Evolutionary conservation across 164 flowering plant species (phyloP), one percentile per base, ranked within the genome.

Genomic region (Berberis thunbergii): DNA sequence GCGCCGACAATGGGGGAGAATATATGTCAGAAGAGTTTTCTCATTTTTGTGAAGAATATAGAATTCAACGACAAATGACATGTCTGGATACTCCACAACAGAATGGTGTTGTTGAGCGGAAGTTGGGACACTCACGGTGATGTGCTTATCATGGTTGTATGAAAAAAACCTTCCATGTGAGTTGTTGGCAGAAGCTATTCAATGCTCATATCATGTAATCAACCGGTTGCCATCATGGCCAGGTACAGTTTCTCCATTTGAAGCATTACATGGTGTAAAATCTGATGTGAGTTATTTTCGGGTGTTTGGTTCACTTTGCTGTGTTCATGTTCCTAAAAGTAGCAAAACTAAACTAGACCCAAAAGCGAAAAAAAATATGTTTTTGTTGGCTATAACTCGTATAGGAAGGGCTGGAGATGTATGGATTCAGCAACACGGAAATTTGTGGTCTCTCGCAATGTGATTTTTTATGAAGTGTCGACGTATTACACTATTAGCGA

Each of bases 391-490:
- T 54, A 54, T 54, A 1, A 54, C 12, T 4, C 57, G 4, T 1
- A 11, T n/a, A 54, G 57, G 39, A 54, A 54, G n/a, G 57, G 57
- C 12, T 54, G 1, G 57, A 54, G 57, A 54, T 54, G 57, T 12
- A 54, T 54, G 39, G 57, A 54, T 54, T 1, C n/a, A 11, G 1
- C 7, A 26, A 54, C 57, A 26, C 6, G 1, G 57, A 54, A 54
- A n/a, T 11, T 26, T 11, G 26, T 26, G 26, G 57, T 54, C 39
- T 54, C 57, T 0, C 57, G 39, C 4, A n/a, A 54, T 59, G 63
- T 66, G 46, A 63, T 58, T 39, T 66, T 58, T 46, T 46, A 58
- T 10, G 52, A 58, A 45, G 8, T 48, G 5, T 66, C 57, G 12
- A 26, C 26, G 0, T 26, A 26, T 26, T 26, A 26, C 26, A 26